These are phyloP conservation scores for Scleromitrula shiraiana DNA, from an alignment of 2,329 filamentous ascomycete species.

Conservation along the genomic window DNA sequence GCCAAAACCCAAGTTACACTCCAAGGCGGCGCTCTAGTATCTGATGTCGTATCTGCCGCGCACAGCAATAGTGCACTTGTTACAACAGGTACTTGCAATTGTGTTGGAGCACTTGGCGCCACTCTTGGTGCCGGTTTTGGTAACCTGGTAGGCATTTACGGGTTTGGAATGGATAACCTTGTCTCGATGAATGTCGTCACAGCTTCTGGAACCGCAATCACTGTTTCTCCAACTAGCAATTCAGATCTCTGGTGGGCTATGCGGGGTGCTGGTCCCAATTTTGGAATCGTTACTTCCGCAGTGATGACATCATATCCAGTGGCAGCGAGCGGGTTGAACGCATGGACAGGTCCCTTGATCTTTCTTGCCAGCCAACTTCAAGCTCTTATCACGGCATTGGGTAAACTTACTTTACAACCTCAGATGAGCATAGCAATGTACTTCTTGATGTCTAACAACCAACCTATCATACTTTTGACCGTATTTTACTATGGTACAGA, in stretches of 20 bases:
- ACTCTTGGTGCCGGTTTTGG: conserved; percentile 7
- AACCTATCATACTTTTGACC: background rate
- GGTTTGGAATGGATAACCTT: background rate
- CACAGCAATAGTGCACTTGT: no score
- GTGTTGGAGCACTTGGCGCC: conserved; percentile 1
- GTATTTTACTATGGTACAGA: conserved; percentile 4
- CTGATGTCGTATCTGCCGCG: no score
- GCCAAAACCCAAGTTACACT: no score
- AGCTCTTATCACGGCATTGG: background rate
- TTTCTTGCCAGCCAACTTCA: background rate
- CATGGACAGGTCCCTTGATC: background rate
- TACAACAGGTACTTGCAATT: conserved; percentile 8
- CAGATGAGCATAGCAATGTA: conserved; percentile 7
- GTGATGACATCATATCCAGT: conserved; percentile 5
- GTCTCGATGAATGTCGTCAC: background rate
- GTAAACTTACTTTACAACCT: background rate
- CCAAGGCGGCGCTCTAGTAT: no score
- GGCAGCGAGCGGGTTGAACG: background rate
- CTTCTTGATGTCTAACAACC: background rate
- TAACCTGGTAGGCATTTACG: background rate
- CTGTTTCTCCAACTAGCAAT: background rate
- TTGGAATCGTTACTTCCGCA: conserved; percentile 6
- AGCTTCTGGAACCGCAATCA: background rate
- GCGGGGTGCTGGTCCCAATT: conserved; percentile 10
- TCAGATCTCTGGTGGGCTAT: conserved; percentile 5